Base-by-base conservation (phyloP, 805 yeast species). In the Saturnispora saitoi region DNA sequence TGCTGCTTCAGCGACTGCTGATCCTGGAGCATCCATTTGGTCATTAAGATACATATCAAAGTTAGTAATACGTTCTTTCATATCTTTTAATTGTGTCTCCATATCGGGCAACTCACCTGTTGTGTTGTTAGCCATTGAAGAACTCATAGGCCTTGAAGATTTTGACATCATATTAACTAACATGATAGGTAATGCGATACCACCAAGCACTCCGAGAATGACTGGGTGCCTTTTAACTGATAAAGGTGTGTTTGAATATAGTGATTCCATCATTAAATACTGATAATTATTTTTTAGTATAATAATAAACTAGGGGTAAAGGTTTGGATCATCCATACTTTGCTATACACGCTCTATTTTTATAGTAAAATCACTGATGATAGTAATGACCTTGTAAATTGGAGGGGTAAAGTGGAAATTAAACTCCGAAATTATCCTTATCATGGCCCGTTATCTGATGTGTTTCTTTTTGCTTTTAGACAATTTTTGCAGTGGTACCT, bases 161-260 rank as follows among this genome's bases (percentile, higher is more conserved):
- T 42, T 43, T 4, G 51, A 40, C 34, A 51, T 28, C 42, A 51
- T 51, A 38, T 49, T 48, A 7, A 53, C 52, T 5, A 53, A 15
- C 39, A 53, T 30, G 11, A 53, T 45, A 17, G 56, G 56, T 28
- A 51, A 43, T 4, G 51, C 51, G 12, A 53, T 52, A n/a, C 56
- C 56, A 31, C 56, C 56, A 45, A 53, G 36, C 15, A 53, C 51
- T 20, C 54, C 56, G 14, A 49, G 37, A 4, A 54, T 54, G 19
- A 53, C 48, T n/a, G 52, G 52, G 14, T 53, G 56, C 5, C 52
- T 48, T 15, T 48, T 29, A 4, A 48, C 49, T 32, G 54, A 24
- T 22, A 48, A 51, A 24, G 51, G 51, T 44, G 51, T 53, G 28
- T 28, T 49, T 11, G 43, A 17, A 19, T 45, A 15, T 38, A 43